Evolutionary conservation across 257 asterid genomes (phyloP).

Genomic region (Petrea volubilis): DNA sequence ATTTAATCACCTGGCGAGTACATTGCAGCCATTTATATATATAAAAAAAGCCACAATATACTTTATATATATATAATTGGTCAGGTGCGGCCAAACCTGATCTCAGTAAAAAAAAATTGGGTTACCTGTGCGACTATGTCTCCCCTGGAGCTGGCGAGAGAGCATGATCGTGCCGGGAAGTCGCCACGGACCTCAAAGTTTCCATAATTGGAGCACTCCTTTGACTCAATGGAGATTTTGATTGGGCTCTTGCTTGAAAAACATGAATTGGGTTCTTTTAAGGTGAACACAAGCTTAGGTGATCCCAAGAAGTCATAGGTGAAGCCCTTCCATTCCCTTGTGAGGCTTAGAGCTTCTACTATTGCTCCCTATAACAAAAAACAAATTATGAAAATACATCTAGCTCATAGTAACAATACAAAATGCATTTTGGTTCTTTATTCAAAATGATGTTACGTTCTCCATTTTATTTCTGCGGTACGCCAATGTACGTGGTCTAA

Average conservation of each 20-base stretch:
- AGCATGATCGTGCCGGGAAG: slow-evolving; percentile 58
- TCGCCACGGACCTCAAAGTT: slow-evolving; percentile 59
- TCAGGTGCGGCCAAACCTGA: too few relatives aligned
- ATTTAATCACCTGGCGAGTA: too few relatives aligned
- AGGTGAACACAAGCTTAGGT: slow-evolving; percentile 59
- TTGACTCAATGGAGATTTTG: slow-evolving; percentile 49
- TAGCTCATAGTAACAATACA: neutral
- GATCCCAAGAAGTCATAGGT: slow-evolving; percentile 50
- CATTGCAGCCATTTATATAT: too few relatives aligned
- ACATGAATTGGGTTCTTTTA: slow-evolving; percentile 65
- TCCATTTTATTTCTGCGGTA: too few relatives aligned
- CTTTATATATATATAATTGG: too few relatives aligned
- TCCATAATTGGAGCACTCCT: slow-evolving; percentile 30
- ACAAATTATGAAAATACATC: neutral
- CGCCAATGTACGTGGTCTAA: too few relatives aligned
- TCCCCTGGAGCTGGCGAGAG: slow-evolving; percentile 62
- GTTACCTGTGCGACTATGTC: slow-evolving; percentile 60
- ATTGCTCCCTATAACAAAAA: slow-evolving; percentile 52
- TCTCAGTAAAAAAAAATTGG: too few relatives aligned
- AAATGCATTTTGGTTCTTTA: too few relatives aligned
- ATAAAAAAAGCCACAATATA: too few relatives aligned
- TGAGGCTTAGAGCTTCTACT: slow-evolving; percentile 69
- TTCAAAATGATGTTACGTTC: too few relatives aligned
- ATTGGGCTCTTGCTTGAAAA: slow-evolving; percentile 40
- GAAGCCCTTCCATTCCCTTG: slow-evolving; percentile 71